Conservation (phyloP, 441 rosid genomes). For the Populus hybrid region DNA sequence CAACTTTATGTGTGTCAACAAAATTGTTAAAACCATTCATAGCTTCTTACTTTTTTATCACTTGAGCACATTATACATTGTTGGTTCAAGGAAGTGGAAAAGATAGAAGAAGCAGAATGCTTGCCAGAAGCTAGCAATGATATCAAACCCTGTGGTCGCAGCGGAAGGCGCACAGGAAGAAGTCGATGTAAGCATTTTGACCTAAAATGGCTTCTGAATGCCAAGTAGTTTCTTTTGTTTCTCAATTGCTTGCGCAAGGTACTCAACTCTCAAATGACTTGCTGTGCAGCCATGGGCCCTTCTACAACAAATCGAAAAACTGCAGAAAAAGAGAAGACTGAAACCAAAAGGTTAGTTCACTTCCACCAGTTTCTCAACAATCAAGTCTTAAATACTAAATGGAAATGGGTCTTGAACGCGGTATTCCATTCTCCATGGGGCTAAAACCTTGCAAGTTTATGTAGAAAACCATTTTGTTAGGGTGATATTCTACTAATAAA, state of each 20-base stretch:
- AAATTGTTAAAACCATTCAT: not conserved
- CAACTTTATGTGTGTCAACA: not conserved
- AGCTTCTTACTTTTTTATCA: not conserved
- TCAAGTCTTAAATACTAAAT: not conserved
- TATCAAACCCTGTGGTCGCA: conserved; percentile 23
- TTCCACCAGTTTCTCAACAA: not conserved
- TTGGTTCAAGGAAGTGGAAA: conserved; percentile 31
- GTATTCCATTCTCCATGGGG: not conserved
- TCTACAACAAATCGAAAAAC: conserved; percentile 29
- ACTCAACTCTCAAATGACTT: not conserved
- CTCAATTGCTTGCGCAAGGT: not conserved
- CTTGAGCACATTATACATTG: not conserved
- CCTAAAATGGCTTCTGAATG: not conserved
- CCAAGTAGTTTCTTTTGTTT: not conserved
- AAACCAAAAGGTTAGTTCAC: conserved; percentile 49
- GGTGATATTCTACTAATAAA: not conserved
- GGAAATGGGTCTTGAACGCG: not conserved
- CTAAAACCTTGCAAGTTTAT: not conserved
- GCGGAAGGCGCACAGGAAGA: conserved; percentile 42
- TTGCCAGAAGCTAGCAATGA: conserved; percentile 23
- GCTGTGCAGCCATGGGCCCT: conserved; percentile 55
- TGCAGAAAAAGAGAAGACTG: conserved; percentile 41
- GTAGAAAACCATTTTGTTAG: not conserved
- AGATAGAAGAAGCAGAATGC: conserved; percentile 19
- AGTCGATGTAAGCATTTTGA: conserved; percentile 44